Evolutionary conservation across 176 grass and related monocot species (phyloP), one percentile per base, ranked within the genome.

Genomic region (Oryza australiensis): DNA sequence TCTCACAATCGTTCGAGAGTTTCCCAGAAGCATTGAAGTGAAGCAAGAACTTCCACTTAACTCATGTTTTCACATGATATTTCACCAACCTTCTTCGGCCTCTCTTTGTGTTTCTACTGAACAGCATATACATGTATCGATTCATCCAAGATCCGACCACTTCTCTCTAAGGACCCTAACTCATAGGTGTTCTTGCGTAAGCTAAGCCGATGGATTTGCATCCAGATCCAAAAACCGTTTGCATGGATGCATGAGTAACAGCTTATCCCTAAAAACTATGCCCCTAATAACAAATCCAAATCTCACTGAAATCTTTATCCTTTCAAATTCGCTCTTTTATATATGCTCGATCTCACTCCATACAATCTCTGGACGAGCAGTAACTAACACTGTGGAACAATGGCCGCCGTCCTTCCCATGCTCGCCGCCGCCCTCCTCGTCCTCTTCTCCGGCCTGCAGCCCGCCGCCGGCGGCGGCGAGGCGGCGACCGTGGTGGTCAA

Each of bases 401-500:
- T 81, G 67, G 79, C 79, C 9, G 67, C n/a, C 41, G 2, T 9
- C 15, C 12, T 53, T 84, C 43, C 72, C 63, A 15, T 76, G 15
- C 27, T n/a, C 69, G 40, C 8, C 49, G 16, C 29, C 28, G 5
- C 34, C 34, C 2, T 35, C 23, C 4, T 68, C 16, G 22, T 81
- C 37, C 5, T 53, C 75, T 70, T 46, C 30, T 45, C 76, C 34
- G 18, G 34, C 62, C 67, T 38, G 69, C 43, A 33, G 12, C 46
- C 57, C 67, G 12, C 66, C 42, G 70, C 23, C 3, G 53, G 13
- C 49, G 80, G 0, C 35, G 35, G 84, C 15, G 75, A 81, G 5
- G 78, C 76, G 28, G 82, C 77, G 28, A 83, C 73, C 30, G 86
- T 88, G 11, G 49, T 45, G 29, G 82, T 92, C 16, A 78, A 75